Evolutionary conservation across 495 filamentous ascomycete species (phyloP).

Genomic region (Lasiosphaeriaceae sp.): DNA sequence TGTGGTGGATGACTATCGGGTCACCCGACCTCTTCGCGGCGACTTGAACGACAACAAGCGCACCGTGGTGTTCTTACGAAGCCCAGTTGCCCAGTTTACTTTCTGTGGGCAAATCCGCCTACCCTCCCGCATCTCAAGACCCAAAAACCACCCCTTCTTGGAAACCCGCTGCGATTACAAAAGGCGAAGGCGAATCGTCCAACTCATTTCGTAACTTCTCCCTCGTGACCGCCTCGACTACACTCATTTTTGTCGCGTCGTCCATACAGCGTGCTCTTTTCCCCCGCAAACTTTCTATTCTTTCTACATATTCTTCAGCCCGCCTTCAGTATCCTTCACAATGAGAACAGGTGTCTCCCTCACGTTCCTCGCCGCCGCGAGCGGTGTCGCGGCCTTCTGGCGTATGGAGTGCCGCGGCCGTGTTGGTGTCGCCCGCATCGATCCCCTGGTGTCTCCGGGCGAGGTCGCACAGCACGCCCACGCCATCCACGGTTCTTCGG

Average conservation of each 20-base stretch:
- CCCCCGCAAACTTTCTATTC: not conserved
- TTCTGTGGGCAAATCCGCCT: not conserved
- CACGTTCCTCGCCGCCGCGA: conserved; percentile 23
- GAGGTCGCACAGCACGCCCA: conserved; percentile 64
- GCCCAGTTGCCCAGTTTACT: no score
- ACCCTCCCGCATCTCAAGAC: not conserved
- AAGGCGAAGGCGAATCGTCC: not conserved
- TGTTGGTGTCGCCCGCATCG: conserved; percentile 62
- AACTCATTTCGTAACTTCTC: not conserved
- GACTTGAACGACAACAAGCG: no score
- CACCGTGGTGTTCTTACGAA: no score
- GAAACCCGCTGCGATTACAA: not conserved
- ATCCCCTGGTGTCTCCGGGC: conserved; percentile 65
- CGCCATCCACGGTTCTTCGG: conserved; percentile 64
- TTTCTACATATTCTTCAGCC: conserved; percentile 1
- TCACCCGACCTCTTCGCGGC: no score
- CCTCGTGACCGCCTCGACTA: not conserved
- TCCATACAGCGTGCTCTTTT: not conserved
- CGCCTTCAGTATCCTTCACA: conserved; percentile 10
- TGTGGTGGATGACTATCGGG: no score
- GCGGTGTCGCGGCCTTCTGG: conserved; percentile 68
- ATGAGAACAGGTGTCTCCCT: conserved; percentile 29
- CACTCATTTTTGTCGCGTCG: not conserved
- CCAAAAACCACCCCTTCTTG: not conserved
- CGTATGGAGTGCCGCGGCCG: conserved; percentile 75